Evolutionary conservation across 768 basidiomycete species (phyloP), one percentile per base, ranked within the genome.

Genomic region (Infundibulicybe gibba): DNA sequence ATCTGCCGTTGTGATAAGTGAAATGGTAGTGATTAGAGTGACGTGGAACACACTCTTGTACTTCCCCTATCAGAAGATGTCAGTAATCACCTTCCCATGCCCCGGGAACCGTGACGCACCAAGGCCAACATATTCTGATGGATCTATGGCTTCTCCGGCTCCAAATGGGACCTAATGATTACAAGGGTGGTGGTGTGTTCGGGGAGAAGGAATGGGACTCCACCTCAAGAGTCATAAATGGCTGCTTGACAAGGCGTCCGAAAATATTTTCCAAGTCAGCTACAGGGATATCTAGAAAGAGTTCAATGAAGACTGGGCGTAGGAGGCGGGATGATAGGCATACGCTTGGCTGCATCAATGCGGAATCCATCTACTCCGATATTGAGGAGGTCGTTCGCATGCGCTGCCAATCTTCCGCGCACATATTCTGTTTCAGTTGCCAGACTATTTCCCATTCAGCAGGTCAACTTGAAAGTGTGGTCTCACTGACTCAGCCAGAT

Each of bases 141-240:
- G 83, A 38, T 75, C 72, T 11, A 78, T 60, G 2, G 78, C 69
- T 49, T 84, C 73, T 0, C 79, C 80, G 0, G 61, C 43, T 9
- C 74, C 74, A 21, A 65, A 81, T 4, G 25, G 25, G 4, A 25
- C 25, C 25, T 25, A 8, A 8, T 8, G 25, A 25, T 25, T 8
- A 8, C 3, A 4, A 8, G 8, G 25, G 25, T 25, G n/a, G n/a
- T n/a, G 25, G 4, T 25, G 25, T 25, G 4, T 3, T 25, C 8
- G 4, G 25, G 25, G 25, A 25, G 25, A 25, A 25, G 25, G 25
- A 25, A 25, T 8, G 8, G 8, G 8, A 25, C 13, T 73, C 72
- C 17, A 75, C 74, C 57, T 86, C 85, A 56, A 86, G 85, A 0
- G 83, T 82, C 35, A 86, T 75, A 54, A 85, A 86, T 0, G 76